These are phyloP conservation scores for Entomortierella parvispora DNA, from an alignment of 192 early-diverging fungal species.

Conservation along the genomic window DNA sequence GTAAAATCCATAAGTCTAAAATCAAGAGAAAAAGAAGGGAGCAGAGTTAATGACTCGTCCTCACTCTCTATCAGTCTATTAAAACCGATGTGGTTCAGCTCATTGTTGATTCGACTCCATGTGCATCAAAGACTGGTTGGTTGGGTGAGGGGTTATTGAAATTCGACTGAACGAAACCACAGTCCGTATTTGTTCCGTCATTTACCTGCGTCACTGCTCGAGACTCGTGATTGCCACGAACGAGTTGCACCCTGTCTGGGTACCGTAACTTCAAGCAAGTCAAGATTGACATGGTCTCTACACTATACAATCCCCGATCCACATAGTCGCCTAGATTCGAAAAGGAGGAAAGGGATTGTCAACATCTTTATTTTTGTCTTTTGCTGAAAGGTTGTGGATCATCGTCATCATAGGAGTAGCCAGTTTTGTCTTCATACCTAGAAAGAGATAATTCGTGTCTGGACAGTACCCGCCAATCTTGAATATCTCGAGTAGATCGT, in stretches of 20 bases:
- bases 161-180: too few relatives aligned
- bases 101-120: too few relatives aligned
- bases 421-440: too few relatives aligned
- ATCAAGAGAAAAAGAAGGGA: slow-evolving; percentile 3
- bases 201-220: slow-evolving; percentile 88
- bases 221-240: slow-evolving; percentile 96
- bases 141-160: too few relatives aligned
- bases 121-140: too few relatives aligned
- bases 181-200: too few relatives aligned
- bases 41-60: neutral
- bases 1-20: slow-evolving; percentile 92
- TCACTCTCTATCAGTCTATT: neutral
- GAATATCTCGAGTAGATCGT: slow-evolving; percentile 89
- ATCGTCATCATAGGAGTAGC: too few relatives aligned
- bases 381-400: too few relatives aligned
- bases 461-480: slow-evolving; percentile 84
- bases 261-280: slow-evolving; percentile 90
- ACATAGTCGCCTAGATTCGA: slow-evolving; percentile 80
- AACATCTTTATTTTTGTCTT: too few relatives aligned
- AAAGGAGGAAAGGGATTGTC: too few relatives aligned
- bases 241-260: slow-evolving; percentile 86
- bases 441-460: slow-evolving; percentile 87
- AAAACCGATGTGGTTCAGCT: neutral
- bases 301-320: slow-evolving; percentile 84
- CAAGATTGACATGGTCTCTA: slow-evolving; percentile 93